These are phyloP conservation scores for Candida mattraensis DNA, from an alignment of 805 yeast genomes.

Conservation along the genomic window DNA sequence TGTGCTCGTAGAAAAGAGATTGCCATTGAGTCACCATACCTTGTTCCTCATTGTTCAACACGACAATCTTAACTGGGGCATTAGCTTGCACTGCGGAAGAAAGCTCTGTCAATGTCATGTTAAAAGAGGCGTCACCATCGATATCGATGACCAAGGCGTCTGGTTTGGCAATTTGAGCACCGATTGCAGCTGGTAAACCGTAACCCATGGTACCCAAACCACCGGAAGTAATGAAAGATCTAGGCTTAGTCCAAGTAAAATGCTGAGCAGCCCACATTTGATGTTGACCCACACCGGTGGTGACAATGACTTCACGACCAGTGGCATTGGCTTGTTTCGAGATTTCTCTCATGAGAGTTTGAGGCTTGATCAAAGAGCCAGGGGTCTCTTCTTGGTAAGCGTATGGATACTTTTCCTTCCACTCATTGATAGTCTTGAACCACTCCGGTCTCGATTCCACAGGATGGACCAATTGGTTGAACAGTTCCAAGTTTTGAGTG, in stretches of 20 bases:
- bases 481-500: slow-evolving; percentile 66
- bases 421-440: slow-evolving; percentile 69
- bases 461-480: slow-evolving; percentile 67
- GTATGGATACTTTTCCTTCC: slow-evolving; percentile 89
- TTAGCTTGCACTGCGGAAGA: slow-evolving; percentile 92
- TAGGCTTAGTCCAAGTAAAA: slow-evolving; percentile 89
- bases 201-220: slow-evolving; percentile 99
- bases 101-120: slow-evolving; percentile 93
- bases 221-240: slow-evolving; percentile 96
- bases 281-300: slow-evolving; percentile 99
- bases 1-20: slow-evolving; percentile 91
- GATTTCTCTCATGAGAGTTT: slow-evolving; percentile 80
- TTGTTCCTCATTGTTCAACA: slow-evolving; percentile 96
- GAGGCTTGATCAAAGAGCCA: slow-evolving; percentile 84
- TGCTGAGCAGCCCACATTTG: slow-evolving; percentile 99
- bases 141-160: slow-evolving; percentile 94
- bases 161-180: slow-evolving; percentile 96
- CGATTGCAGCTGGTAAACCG: slow-evolving; percentile 97
- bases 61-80: slow-evolving; percentile 85
- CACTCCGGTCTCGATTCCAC: slow-evolving; percentile 75
- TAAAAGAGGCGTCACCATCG: slow-evolving; percentile 99
- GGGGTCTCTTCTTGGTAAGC: slow-evolving; percentile 78
- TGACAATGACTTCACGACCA: slow-evolving; percentile 76
- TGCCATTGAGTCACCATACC: slow-evolving; percentile 99
- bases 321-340: slow-evolving; percentile 65